phyloP scores from a whole-genome alignment of 2,329 filamentous ascomycete genomes.

The Paecilomyces dactylethromorphus region DNA sequence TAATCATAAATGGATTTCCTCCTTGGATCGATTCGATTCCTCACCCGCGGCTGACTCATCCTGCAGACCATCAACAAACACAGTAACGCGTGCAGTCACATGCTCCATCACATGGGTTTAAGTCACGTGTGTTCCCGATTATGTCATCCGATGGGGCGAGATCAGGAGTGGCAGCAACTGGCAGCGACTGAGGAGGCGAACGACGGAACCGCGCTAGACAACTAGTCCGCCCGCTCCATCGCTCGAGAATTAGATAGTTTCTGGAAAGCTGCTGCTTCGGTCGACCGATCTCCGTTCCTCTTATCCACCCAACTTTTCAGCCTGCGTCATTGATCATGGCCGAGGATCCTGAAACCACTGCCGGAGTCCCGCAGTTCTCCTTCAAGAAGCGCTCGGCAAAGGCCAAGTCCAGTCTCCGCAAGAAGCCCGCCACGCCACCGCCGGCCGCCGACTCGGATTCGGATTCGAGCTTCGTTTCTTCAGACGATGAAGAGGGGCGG shows the following conservation, averaged over 20 bases:
- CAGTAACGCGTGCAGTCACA: neutral
- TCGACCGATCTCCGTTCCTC: neutral
- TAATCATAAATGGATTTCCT: no score
- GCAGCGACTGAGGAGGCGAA: no score
- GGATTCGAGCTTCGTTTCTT: conserved; percentile 57
- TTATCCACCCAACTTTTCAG: neutral
- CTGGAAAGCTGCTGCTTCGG: neutral
- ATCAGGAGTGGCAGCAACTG: no score
- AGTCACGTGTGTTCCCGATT: neutral
- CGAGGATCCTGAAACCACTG: conserved; percentile 17
- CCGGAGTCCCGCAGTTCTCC: conserved; percentile 26
- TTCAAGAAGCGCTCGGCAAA: conserved; percentile 86
- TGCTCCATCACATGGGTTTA: neutral
- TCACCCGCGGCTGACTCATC: no score
- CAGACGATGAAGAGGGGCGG: conserved; percentile 69
- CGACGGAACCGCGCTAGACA: no score
- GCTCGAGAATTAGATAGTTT: conserved; percentile 3
- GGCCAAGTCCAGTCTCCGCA: conserved; percentile 69
- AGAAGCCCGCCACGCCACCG: conserved; percentile 72
- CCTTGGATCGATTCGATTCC: no score
- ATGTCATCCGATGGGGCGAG: neutral
- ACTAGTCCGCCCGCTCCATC: no score
- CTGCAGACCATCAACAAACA: no score
- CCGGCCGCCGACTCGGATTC: conserved; percentile 52
- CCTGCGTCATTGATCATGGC: conserved; percentile 15